Percentiles rank a stretch among this genome's conserved stretches.
phyloP scores from a whole-genome alignment of 2,329 filamentous ascomycete species.

The Arthroderma sp. region DNA sequence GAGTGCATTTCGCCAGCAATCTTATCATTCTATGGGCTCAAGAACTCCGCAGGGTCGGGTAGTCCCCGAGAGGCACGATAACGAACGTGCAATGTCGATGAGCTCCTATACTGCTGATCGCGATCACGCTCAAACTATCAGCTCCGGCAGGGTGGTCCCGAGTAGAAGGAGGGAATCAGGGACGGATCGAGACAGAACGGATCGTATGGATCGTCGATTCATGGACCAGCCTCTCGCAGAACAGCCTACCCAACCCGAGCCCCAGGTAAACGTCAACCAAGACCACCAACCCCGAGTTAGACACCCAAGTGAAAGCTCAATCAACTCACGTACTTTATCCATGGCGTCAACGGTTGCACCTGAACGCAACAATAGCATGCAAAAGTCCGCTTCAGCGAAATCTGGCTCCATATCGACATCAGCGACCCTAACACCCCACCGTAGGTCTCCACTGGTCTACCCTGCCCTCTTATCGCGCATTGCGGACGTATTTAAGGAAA shows the following conservation, averaged over 20 bases:
- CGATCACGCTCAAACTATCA: slow-evolving; percentile 76
- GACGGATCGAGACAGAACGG: slow-evolving; percentile 9
- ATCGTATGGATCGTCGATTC: slow-evolving; percentile 18
- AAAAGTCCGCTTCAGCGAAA: slow-evolving; percentile 24
- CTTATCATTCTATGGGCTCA: slow-evolving; percentile 50
- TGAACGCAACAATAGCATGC: slow-evolving; percentile 46
- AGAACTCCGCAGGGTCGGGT: slow-evolving; percentile 85
- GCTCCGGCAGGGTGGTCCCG: slow-evolving; percentile 71
- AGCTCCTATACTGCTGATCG: slow-evolving; percentile 67
- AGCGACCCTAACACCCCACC: slow-evolving; percentile 46
- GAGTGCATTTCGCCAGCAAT: slow-evolving; percentile 64
- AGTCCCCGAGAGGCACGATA: slow-evolving; percentile 81
- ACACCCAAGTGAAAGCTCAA: slow-evolving; percentile 31
- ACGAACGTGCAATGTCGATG: slow-evolving; percentile 95
- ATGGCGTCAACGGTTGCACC: slow-evolving; percentile 62
- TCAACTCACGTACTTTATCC: slow-evolving; percentile 59
- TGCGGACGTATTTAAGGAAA: slow-evolving; percentile 79
- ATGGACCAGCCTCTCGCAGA: slow-evolving; percentile 32
- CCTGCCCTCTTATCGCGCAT: slow-evolving; percentile 88
- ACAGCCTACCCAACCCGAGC: slow-evolving; percentile 31
- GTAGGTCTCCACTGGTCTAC: slow-evolving; percentile 73
- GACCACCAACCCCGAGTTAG: slow-evolving; percentile 19
- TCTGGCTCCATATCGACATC: slow-evolving; percentile 38
- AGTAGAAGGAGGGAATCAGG: slow-evolving; percentile 51
- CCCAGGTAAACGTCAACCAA: neutral